Conservation (phyloP, 306 rosid genomes). For the Fagus sylvatica region DNA sequence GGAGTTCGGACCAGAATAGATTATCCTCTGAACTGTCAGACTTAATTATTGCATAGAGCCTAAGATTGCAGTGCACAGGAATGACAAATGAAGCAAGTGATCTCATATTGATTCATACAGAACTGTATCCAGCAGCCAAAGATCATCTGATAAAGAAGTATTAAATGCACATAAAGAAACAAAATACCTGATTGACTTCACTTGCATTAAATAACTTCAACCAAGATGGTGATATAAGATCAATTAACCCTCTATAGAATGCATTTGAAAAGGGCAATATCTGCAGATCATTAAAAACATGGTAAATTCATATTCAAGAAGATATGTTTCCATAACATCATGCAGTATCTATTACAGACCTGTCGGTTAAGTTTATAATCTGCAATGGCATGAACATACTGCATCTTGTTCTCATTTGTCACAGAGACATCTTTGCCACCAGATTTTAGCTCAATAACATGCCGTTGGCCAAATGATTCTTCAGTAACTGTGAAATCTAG, state of each 20-base stretch:
- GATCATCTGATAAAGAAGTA: conserved; percentile 5
- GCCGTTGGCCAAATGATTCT: conserved; percentile 83
- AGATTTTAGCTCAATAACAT: conserved; percentile 79
- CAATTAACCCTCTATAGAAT: conserved; percentile 82
- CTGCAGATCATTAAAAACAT: conserved; percentile 54
- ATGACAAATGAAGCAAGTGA: background rate
- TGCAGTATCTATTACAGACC: conserved; percentile 44
- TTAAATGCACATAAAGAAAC: conserved; percentile 15
- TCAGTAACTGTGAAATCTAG: conserved; percentile 96
- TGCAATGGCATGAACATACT: conserved; percentile 94
- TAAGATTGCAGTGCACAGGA: background rate
- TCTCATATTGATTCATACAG: background rate
- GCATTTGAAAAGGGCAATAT: conserved; percentile 85
- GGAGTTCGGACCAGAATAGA: background rate
- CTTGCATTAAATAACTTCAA: conserved; percentile 89
- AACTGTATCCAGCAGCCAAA: conserved; percentile 12
- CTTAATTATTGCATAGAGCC: background rate
- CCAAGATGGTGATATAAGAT: conserved; percentile 96
- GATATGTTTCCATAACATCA: background rate
- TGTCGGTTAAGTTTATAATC: conserved; percentile 95
- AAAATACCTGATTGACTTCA: conserved; percentile 94
- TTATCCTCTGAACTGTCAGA: background rate
- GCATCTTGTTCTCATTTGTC: conserved; percentile 88
- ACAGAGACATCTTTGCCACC: conserved; percentile 89
- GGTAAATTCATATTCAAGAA: conserved; percentile 29